Conservation (phyloP, 164 flowering plant species). For the Taxillus chinensis region DNA sequence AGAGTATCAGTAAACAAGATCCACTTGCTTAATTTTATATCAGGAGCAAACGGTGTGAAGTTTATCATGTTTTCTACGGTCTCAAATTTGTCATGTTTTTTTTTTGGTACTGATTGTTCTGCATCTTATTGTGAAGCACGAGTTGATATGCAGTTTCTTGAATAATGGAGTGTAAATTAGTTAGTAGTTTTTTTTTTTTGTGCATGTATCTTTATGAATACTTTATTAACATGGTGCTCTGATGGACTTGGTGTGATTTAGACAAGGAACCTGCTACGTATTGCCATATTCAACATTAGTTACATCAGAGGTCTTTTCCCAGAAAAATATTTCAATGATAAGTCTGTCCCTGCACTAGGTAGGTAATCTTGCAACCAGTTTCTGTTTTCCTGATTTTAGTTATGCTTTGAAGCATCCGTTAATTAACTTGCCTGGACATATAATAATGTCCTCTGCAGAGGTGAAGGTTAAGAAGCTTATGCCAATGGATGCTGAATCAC, state of each 20-base stretch:
- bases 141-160: no score
- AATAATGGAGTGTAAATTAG: no score
- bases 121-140: no score
- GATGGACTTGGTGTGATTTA: constrained; percentile 11
- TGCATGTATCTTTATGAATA: background rate
- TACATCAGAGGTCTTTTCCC: constrained; percentile 95
- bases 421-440: constrained; percentile 1
- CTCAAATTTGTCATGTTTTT: no score
- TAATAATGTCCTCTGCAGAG: constrained; percentile 28
- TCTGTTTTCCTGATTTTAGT: background rate
- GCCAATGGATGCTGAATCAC: constrained; percentile 93
- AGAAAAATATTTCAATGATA: constrained; percentile 87
- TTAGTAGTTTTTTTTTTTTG: no score
- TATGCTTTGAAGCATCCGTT: background rate
- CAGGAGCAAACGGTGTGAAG: no score
- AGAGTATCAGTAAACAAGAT: no score
- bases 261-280: constrained; percentile 90
- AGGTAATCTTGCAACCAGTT: constrained; percentile 31
- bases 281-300: constrained; percentile 91
- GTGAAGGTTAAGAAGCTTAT: constrained; percentile 94
- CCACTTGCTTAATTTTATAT: no score
- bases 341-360: constrained; percentile 92
- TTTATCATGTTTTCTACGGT: no score
- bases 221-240: background rate
- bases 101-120: no score